Evolutionary conservation across 495 filamentous ascomycete species (phyloP), one percentile per base, ranked within the genome.

Genomic region (Talaromyces stipitatus): DNA sequence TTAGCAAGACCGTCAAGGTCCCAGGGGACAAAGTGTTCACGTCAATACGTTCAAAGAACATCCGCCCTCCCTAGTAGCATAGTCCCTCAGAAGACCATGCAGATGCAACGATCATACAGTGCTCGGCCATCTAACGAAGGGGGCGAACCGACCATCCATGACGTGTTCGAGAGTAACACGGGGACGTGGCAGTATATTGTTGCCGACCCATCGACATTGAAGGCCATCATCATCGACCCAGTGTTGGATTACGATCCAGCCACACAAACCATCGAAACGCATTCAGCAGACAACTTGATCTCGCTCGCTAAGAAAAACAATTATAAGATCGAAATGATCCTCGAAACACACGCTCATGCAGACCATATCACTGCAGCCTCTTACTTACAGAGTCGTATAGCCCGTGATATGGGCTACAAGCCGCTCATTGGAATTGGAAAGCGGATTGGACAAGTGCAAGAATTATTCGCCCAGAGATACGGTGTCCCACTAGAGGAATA

Each of bases 151-250:
- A 72, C 66, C 1, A 69, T 81, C 23, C 69, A 79, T 63, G 52
- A 57, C 41, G 22, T 75, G 7, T 79, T 74, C 58, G 78, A 82
- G 48, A 23, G 56, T 0, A 60, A 59, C 9, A 79, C 80, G 0
- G 66, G 71, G n/a, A 85, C 82, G 45, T 85, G 79, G 79, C 82
- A 85, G 58, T 85, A 84, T 61, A 61, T 86, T n/a, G 72, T 85
- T 2, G 78, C 74, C 3, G 79, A 82, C 60, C 74, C 79, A 0
- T 50, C 63, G 11, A 81, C 80, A 10, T 57, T 55, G 2, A 20
- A 60, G 1, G 78, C 81, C 24, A 72, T 71, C 43, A 78, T 86
- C 56, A 83, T 86, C 56, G 83, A 85, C 62, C 69, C 81, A 1
- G 83, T 85, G 3, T 70, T 86, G 12, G 76, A 86, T 67, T 84